Evolutionary conservation across 2,329 filamentous ascomycete species (phyloP).

Genomic region (Balansia obtecta): DNA sequence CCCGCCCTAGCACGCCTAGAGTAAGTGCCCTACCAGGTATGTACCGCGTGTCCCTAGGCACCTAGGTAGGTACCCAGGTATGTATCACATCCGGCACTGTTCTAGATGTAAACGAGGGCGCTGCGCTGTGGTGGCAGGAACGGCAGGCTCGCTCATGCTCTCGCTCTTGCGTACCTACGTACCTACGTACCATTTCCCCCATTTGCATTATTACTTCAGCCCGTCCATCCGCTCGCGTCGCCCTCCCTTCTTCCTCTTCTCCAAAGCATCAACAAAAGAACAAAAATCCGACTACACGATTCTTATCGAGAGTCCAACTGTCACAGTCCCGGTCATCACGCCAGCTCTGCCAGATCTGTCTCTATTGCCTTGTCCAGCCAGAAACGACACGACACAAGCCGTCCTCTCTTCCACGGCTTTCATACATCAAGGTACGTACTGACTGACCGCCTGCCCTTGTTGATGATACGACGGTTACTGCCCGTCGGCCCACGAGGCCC

Average conservation of each 20-base stretch:
- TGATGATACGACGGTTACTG: neutral
- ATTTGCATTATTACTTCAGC: constrained; percentile 10
- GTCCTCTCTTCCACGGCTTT: constrained; percentile 15
- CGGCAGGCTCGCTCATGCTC: neutral
- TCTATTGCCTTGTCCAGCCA: constrained; percentile 14
- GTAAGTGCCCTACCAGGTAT: neutral
- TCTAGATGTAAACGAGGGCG: neutral
- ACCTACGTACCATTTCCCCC: too few species aligned
- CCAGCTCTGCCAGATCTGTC: constrained; percentile 30
- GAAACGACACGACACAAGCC: constrained; percentile 11
- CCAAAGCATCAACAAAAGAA: constrained; percentile 38
- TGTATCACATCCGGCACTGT: too few species aligned
- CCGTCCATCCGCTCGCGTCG: constrained; percentile 17
- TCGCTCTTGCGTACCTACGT: neutral
- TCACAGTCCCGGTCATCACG: constrained; percentile 49
- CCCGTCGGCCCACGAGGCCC: constrained; percentile 3
- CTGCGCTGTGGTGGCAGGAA: neutral
- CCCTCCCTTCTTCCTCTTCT: constrained; percentile 25
- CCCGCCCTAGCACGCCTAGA: too few species aligned
- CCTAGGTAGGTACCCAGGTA: neutral
- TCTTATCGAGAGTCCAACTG: constrained; percentile 42
- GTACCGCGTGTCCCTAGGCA: too few species aligned
- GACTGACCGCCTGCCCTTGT: neutral
- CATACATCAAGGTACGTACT: constrained; percentile 22
- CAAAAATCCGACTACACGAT: constrained; percentile 36